Evolutionary conservation across 2,329 filamentous ascomycete genomes (phyloP), one percentile per base, ranked within the genome.

Genomic region (Alternaria sp.): DNA sequence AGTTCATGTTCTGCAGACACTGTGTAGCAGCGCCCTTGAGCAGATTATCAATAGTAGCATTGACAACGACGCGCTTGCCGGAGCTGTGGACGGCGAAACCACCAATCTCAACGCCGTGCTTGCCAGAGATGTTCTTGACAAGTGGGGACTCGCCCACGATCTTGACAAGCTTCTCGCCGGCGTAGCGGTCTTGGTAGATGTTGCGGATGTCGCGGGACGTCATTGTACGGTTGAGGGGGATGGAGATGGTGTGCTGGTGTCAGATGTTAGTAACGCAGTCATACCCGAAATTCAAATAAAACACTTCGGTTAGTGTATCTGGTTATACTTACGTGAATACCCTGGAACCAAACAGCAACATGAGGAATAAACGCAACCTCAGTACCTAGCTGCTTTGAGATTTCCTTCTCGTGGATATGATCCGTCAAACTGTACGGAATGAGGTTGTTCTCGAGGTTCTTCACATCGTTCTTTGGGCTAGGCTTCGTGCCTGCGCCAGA

Each of bases 311-410:
- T 0, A 11, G 28, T 30, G 28, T 30, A 12, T 30, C 9, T 11
- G 28, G 28, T 30, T 16, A 36, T 4, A 36, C 76, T 78, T 81
- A 85, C 83, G 76, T 92, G 89, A 70, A 98, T 98, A 65, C 94
- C 94, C 75, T 96, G 91, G 87, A 98, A 98, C 94, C 93, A 98
- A 14, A 91, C 88, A n/a, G 93, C 92, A 24, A 97, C 94, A 78
- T 98, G 95, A 7, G 95, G 95, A 59, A 95, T 91, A 77, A 99
- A 99, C 6, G 89, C 91, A 11, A 96, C 89, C 18, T 87, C 81
- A 14, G 83, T 85, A 49, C 89, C 91, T 11, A 98, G 86, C 75
- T 96, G 93, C 53, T 82, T 77, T 75, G 89, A 90, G 65, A 98
- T 95, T 79, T 98, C 95, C 47, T 87, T 88, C 84, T 99, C 95